Base-by-base conservation (phyloP, 306 rosid species). In the Purshia tridentata region DNA sequence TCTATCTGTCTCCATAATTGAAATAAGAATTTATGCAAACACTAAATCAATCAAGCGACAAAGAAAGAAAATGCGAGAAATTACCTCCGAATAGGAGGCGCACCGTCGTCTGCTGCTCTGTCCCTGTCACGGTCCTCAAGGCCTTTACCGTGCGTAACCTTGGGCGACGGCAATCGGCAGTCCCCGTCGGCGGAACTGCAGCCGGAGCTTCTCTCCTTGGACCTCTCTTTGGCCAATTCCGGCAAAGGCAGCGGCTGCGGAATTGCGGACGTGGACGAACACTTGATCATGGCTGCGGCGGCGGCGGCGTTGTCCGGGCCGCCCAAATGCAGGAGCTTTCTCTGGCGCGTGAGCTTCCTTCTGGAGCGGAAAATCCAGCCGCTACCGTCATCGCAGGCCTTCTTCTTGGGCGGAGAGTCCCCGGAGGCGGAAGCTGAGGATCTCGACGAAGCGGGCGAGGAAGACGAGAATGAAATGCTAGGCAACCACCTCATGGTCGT, bases 211-310 rank as follows among this genome's bases (percentile, higher is more conserved):
- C 44, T 53, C 65, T 65, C 84, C 4, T 66, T 76, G 19, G 35
- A 65, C 39, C 56, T 22, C 4, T 46, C 47, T 6, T 80, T 53
- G 3, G 84, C 65, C 1, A 71, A 37, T 51, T 86, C 96, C 66
- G 97, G 99, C 75, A 91, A 84, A 5, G 99, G 98, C 52, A 94
- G 82, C 0, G 98, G 98, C 40, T 85, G 96, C 44, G 99, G 70
- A n/a, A 78, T 79, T 48, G 69, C 78, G 6, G 77, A 51, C 42
- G 77, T 23, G 5, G 80, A 42, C 35, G 35, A 29, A 29, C 35
- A 29, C 35, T 29, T 29, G 35, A 29, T 29, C 35, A 29, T 29
- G 35, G 35, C 2, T 29, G 35, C 35, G 35, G 35, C 35, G 2
- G 35, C 35, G 35, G 35, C 35, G 35, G 35, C 35, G 35, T 29